Evolutionary conservation across 2,329 filamentous ascomycete species (phyloP).

Genomic region (Talaromyces sp.): DNA sequence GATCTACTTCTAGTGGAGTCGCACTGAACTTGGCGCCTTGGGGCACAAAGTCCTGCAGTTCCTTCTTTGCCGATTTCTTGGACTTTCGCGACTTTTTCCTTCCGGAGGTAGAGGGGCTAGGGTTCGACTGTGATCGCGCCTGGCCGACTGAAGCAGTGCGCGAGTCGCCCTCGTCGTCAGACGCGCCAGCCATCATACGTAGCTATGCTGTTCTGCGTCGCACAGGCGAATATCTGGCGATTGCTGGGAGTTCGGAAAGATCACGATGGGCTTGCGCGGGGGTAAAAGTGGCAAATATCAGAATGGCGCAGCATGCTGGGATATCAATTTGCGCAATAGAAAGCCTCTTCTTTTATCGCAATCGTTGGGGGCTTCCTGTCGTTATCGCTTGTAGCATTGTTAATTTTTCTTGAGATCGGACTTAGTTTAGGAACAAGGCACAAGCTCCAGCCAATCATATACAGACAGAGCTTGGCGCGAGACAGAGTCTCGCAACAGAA

Average conservation of each 20-base stretch:
- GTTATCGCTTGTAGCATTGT: background rate
- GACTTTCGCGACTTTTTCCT: conserved; percentile 30
- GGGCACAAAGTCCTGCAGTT: conserved; percentile 37
- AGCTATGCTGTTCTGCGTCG: background rate
- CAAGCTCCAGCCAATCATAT: conserved; percentile 13
- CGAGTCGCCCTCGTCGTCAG: conserved; percentile 42
- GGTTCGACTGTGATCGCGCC: conserved; percentile 31
- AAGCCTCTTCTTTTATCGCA: background rate
- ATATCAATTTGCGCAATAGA: background rate
- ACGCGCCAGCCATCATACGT: conserved; percentile 11
- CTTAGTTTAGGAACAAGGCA: background rate
- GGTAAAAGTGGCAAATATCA: background rate
- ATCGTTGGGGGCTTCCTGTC: background rate
- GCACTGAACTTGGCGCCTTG: conserved; percentile 35
- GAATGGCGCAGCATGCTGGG: background rate
- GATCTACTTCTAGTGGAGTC: conserved; percentile 32
- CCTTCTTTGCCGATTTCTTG: conserved; percentile 22
- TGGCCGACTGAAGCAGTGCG: conserved; percentile 44
- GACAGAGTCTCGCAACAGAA: background rate
- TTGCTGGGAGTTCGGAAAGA: background rate
- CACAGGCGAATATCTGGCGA: background rate
- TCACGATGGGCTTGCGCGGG: background rate
- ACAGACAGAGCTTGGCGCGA: background rate
- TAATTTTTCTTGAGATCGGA: background rate
- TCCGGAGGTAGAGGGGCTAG: conserved; percentile 25